Evolutionary conservation across 257 asterid genomes (phyloP).

Genomic region (Scutellaria galericulata): DNA sequence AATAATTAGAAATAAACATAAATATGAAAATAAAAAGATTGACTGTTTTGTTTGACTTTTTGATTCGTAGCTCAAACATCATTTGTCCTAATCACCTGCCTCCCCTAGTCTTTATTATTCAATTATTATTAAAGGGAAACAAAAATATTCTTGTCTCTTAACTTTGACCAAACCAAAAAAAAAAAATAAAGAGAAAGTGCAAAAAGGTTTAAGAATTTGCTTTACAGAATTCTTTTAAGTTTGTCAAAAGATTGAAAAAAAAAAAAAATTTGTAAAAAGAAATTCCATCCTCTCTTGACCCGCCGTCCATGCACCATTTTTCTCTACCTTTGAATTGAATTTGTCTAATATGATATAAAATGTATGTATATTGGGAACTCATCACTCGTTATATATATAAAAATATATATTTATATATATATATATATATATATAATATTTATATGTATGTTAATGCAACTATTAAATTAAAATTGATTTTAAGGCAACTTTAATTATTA

Average conservation of each 20-base stretch:
- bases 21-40: no score
- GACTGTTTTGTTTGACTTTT: no score
- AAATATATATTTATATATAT: no score
- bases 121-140: background rate
- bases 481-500: no score
- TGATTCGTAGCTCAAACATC: background rate
- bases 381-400: background rate
- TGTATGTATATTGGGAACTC: background rate
- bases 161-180: constrained; percentile 22
- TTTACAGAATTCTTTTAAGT: background rate
- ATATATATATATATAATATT: no score
- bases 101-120: background rate
- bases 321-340: constrained; percentile 4
- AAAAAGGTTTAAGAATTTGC: constrained; percentile 13
- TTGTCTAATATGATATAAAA: background rate
- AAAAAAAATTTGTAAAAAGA: background rate
- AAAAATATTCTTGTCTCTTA: background rate
- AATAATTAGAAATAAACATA: no score
- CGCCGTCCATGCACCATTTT: background rate
- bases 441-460: no score
- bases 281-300: constrained; percentile 12
- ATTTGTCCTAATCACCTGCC: background rate
- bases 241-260: background rate
- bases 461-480: background rate
- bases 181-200: background rate